A percentile compares a stretch with the other conserved stretches of the same genome.
These are phyloP conservation scores for Chrysoporthe austroafricana DNA, from an alignment of 2,329 filamentous ascomycete species.

Conservation along the genomic window DNA sequence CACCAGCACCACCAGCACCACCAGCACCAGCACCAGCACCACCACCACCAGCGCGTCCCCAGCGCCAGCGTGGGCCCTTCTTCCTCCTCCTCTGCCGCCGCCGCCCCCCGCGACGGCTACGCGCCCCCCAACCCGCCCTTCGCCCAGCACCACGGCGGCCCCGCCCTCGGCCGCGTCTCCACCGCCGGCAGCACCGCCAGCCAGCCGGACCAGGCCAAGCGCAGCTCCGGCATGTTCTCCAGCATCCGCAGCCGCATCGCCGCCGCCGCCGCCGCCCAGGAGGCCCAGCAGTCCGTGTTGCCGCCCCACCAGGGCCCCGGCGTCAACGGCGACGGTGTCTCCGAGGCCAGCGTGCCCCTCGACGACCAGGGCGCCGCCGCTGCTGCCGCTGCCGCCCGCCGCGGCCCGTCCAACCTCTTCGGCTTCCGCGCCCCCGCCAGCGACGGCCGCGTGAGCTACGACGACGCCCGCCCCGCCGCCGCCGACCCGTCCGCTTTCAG, in stretches of 20 bases:
- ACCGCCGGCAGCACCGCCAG: slow-evolving; percentile 30
- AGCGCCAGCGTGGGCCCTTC: too few species aligned
- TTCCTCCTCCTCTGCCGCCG: too few species aligned
- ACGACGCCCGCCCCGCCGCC: slow-evolving; percentile 32
- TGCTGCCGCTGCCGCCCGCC: slow-evolving; percentile 27
- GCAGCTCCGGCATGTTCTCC: slow-evolving; percentile 54
- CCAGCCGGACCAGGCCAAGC: slow-evolving; percentile 39
- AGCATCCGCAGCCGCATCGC: slow-evolving; percentile 52
- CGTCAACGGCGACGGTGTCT: slow-evolving; percentile 44
- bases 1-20: too few species aligned
- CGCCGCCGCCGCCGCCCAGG: not conserved
- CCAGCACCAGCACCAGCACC: too few species aligned
- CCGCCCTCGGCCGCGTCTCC: slow-evolving; percentile 23
- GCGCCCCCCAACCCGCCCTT: slow-evolving; percentile 30
- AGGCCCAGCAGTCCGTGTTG: too few species aligned
- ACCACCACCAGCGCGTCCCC: too few species aligned
- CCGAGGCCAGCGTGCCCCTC: slow-evolving; percentile 45
- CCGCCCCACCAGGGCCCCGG: slow-evolving; percentile 23
- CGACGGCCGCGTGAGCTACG: slow-evolving; percentile 36
- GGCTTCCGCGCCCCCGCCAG: slow-evolving; percentile 33
- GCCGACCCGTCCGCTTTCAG: slow-evolving; percentile 13
- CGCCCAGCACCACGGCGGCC: slow-evolving; percentile 26
- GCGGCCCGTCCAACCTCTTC: slow-evolving; percentile 47
- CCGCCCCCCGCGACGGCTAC: slow-evolving; percentile 22
- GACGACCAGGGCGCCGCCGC: slow-evolving; percentile 41